phyloP scores from a whole-genome alignment of 257 asterid genomes.

The Echium plantagineum region DNA sequence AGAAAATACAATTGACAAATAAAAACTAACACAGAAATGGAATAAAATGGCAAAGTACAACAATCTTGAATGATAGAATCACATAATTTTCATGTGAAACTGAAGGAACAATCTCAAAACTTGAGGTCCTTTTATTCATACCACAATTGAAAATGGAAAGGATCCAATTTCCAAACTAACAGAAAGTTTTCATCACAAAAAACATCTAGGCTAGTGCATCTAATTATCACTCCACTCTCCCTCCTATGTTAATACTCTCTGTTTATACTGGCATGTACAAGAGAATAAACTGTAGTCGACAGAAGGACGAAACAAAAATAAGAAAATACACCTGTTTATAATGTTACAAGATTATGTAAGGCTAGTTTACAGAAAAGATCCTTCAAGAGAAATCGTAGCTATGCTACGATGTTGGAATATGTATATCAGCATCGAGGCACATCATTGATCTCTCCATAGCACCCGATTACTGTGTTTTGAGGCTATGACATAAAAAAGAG shows the following conservation, averaged over 20 bases:
- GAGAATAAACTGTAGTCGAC: constrained; percentile 18
- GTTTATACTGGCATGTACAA: constrained; percentile 27
- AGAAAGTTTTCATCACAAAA: constrained; percentile 11
- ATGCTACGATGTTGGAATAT: background rate
- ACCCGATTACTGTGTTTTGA: background rate
- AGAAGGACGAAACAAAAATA: constrained; percentile 3
- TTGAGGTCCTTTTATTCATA: constrained; percentile 7
- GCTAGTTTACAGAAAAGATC: constrained; percentile 3
- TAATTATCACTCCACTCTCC: constrained; percentile 9
- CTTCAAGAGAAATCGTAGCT: constrained; percentile 6
- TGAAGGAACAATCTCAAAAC: constrained; percentile 1
- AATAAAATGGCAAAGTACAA: background rate
- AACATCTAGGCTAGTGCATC: constrained; percentile 11
- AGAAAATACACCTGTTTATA: constrained; percentile 14
- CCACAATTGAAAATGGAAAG: constrained; percentile 12
- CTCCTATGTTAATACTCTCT: constrained; percentile 14
- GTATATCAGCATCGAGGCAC: too few relatives aligned
- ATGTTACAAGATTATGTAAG: constrained; percentile 17
- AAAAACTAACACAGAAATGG: background rate
- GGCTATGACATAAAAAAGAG: background rate
- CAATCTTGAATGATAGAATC: background rate
- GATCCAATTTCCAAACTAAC: constrained; percentile 14
- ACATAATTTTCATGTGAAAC: background rate
- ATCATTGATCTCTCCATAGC: background rate
- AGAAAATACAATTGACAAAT: too few relatives aligned